Conservation (phyloP, 2,329 filamentous ascomycete species). For the Epichloe typhina region DNA sequence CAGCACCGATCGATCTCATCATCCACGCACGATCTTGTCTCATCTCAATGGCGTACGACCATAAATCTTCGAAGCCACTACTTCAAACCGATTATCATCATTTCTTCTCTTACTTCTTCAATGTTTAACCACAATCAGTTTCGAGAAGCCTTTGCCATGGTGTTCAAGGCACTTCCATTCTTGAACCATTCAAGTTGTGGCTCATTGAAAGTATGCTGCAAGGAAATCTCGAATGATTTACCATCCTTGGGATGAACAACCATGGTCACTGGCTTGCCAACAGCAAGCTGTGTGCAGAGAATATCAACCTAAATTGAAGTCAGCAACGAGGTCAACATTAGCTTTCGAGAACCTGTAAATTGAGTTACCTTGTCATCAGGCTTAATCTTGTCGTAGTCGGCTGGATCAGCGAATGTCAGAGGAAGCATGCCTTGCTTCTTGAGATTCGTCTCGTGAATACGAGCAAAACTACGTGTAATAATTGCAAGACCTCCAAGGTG, state of each 20-base stretch:
- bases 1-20: background rate
- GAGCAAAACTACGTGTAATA: conserved; percentile 88
- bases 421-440: conserved; percentile 99
- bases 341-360: background rate
- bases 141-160: conserved; percentile 66
- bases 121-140: conserved; percentile 13
- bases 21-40: background rate
- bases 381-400: conserved; percentile 95
- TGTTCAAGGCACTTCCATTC: conserved; percentile 94
- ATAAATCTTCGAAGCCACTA: background rate
- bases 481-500: conserved; percentile 95
- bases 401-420: conserved; percentile 85
- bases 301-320: conserved; percentile 52
- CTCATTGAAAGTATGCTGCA: conserved; percentile 96
- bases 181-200: conserved; percentile 98
- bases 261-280: conserved; percentile 88
- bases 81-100: background rate
- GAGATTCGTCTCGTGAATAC: conserved; percentile 99
- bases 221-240: conserved; percentile 64
- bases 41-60: background rate
- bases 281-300: conserved; percentile 73
- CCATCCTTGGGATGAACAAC: conserved; percentile 85
- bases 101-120: background rate
- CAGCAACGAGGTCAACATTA: conserved; percentile 8
- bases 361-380: conserved; percentile 66